Evolutionary conservation across 2,329 filamentous ascomycete genomes (phyloP).

Genomic region (Epichloe festucae): DNA sequence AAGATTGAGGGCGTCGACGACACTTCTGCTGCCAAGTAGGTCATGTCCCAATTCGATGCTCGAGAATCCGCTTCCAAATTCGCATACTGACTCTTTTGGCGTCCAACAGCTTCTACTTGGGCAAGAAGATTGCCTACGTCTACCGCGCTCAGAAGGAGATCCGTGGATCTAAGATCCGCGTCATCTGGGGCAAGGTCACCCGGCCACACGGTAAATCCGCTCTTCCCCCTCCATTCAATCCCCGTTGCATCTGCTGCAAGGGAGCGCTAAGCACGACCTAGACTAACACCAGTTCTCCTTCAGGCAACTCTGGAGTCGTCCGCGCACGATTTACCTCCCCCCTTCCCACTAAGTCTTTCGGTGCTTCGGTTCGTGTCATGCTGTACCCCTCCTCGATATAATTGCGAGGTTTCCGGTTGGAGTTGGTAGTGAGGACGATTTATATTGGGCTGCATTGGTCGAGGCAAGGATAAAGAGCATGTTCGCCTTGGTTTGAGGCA

Average conservation of each 20-base stretch:
- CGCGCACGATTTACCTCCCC: conserved; percentile 94
- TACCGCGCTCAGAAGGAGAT: conserved; percentile 93
- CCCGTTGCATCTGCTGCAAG: neutral
- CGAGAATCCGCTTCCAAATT: neutral
- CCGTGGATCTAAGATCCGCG: conserved; percentile 94
- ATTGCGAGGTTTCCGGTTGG: conserved; percentile 39
- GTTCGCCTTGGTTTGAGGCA: conserved; percentile 39
- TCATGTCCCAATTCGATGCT: conserved; percentile 11
- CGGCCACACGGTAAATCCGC: conserved; percentile 69
- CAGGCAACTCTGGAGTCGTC: conserved; percentile 95
- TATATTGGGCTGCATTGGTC: conserved; percentile 46
- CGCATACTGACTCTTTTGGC: conserved; percentile 12
- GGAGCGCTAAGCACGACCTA: neutral
- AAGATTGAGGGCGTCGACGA: conserved; percentile 98
- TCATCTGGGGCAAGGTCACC: conserved; percentile 99
- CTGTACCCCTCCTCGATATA: conserved; percentile 97
- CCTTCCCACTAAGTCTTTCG: conserved; percentile 92
- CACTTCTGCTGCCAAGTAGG: conserved; percentile 75
- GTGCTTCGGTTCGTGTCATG: conserved; percentile 92
- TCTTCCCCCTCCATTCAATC: neutral
- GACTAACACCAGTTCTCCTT: neutral
- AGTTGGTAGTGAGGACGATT: conserved; percentile 52
- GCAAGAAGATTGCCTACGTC: conserved; percentile 98
- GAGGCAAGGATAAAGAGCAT: conserved; percentile 42
- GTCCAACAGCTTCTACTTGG: conserved; percentile 68